Conservation (phyloP, 176 grass and related monocot genomes). For the Ananas comosus region DNA sequence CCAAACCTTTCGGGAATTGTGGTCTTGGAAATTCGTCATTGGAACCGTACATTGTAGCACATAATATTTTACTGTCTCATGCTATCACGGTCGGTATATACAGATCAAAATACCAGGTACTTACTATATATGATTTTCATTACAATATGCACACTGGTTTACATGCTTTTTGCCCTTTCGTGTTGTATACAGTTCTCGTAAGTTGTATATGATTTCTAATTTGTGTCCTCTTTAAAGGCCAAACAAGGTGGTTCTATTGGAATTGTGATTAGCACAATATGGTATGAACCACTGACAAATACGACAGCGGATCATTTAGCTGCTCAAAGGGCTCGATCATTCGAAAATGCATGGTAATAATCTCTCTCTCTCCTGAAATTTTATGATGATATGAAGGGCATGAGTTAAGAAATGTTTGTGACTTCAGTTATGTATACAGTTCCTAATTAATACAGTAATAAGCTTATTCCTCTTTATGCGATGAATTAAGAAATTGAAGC, state of each 20-base stretch:
- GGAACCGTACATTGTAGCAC: conserved; percentile 42
- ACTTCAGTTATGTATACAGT: no score
- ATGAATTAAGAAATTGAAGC: no score
- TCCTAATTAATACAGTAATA: no score
- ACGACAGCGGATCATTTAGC: conserved; percentile 33
- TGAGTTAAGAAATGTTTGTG: no score
- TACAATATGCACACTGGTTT: no score
- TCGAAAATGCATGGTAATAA: conserved; percentile 40
- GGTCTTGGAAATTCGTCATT: conserved; percentile 24
- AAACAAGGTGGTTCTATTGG: conserved; percentile 53
- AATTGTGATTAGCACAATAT: conserved; percentile 26
- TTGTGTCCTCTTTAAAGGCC: not conserved
- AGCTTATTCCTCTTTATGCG: no score
- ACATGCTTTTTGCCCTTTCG: not conserved
- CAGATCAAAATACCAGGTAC: conserved; percentile 49
- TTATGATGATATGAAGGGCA: no score
- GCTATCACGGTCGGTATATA: conserved; percentile 42
- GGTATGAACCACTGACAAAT: conserved; percentile 56
- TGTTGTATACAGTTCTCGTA: not conserved
- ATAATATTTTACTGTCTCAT: conserved; percentile 59
- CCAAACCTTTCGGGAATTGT: conserved; percentile 39
- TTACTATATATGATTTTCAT: not conserved
- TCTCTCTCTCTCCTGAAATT: not conserved
- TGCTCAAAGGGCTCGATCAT: conserved; percentile 36
- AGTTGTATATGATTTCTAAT: not conserved